phyloP scores from a whole-genome alignment of 129 eudicot genomes.

The Escallonia rubra region DNA sequence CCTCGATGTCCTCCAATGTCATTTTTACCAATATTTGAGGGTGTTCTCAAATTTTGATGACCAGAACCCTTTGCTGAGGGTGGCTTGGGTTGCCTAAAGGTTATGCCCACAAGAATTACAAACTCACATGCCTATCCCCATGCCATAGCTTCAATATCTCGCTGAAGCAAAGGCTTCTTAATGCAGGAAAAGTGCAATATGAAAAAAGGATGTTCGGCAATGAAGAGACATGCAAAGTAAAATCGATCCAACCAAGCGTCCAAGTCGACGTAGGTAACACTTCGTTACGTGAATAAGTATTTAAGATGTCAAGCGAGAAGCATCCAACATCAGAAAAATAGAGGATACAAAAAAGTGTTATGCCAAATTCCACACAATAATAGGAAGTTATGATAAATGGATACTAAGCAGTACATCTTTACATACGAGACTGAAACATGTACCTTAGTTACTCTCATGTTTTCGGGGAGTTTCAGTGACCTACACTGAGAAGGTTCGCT shows the following conservation, averaged over 20 bases:
- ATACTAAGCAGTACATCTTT: background rate
- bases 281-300: background rate
- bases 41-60: too few relatives aligned
- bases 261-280: background rate
- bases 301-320: background rate
- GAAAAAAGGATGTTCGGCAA: background rate
- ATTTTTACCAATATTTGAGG: too few relatives aligned
- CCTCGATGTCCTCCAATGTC: too few relatives aligned
- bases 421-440: background rate
- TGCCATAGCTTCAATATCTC: too few relatives aligned
- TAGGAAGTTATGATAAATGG: background rate
- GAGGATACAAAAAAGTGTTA: background rate
- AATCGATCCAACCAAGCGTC: background rate
- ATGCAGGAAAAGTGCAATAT: background rate
- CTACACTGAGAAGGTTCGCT: slow-evolving; percentile 85
- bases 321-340: background rate
- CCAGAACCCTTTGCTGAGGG: too few relatives aligned
- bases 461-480: slow-evolving; percentile 80
- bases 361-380: background rate
- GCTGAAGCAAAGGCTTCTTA: too few relatives aligned
- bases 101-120: too few relatives aligned
- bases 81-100: too few relatives aligned
- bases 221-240: background rate
- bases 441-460: slow-evolving; percentile 88
- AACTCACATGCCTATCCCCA: too few relatives aligned